These are phyloP conservation scores for Echria macrotheca DNA, from an alignment of 495 filamentous ascomycete species.

Conservation along the genomic window DNA sequence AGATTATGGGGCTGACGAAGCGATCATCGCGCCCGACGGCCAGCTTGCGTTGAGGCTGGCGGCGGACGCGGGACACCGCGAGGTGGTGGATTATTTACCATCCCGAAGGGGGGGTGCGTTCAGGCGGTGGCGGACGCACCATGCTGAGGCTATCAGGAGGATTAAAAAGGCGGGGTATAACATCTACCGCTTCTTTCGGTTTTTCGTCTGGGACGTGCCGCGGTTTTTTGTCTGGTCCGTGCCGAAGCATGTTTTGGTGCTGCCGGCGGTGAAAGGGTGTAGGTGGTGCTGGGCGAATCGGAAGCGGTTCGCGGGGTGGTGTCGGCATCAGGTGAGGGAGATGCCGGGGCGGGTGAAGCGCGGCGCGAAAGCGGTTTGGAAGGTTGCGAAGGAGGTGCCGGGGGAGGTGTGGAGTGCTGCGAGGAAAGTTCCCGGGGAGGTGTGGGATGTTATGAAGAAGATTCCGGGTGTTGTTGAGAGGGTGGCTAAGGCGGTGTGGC, in stretches of 20 bases:
- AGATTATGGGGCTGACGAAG: conserved; percentile 24
- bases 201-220: conserved; percentile 27
- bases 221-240: conserved; percentile 28
- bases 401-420: conserved; percentile 2
- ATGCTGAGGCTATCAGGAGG: conserved; percentile 19
- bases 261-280: conserved; percentile 14
- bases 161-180: conserved; percentile 15
- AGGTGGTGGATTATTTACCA: conserved; percentile 28
- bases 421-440: conserved; percentile 19
- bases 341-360: conserved; percentile 26
- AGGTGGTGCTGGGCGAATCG: conserved; percentile 27
- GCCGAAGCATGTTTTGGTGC: conserved; percentile 29
- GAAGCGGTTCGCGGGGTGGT: conserved; percentile 21
- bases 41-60: conserved; percentile 28
- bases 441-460: conserved; percentile 19
- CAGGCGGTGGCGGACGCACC: conserved; percentile 21
- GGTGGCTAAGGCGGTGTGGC: conserved; percentile 15
- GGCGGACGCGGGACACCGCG: conserved; percentile 21
- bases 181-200: conserved; percentile 19
- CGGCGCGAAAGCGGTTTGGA: conserved; percentile 9
- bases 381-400: conserved; percentile 17
- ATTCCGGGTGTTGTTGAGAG: conserved; percentile 17
- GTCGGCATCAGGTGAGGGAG: conserved; percentile 12
- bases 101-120: conserved; percentile 28
- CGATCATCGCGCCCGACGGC: conserved; percentile 25